Conservation (phyloP, 2,329 filamentous ascomycete species). For the Colletotrichum paranaense region DNA sequence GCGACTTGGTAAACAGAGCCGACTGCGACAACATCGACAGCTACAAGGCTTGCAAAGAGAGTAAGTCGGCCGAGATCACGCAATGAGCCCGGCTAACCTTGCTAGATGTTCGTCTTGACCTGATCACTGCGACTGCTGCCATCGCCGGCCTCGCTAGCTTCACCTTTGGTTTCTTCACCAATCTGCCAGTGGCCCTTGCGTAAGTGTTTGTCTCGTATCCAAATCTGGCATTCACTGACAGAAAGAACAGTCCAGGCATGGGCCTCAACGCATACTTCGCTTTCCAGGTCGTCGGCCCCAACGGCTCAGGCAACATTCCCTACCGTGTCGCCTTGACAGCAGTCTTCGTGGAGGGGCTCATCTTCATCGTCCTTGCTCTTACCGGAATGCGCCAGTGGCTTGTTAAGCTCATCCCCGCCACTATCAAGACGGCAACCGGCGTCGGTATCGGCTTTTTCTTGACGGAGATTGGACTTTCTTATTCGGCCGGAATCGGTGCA, state of each 20-base stretch:
- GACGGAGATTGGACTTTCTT: constrained; percentile 75
- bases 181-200: constrained; percentile 82
- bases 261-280: constrained; percentile 76
- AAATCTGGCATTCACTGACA: constrained; percentile 20
- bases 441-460: constrained; percentile 75
- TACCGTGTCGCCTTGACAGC: constrained; percentile 72
- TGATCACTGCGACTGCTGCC: constrained; percentile 87
- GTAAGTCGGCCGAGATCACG: constrained; percentile 43
- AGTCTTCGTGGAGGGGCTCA: constrained; percentile 73
- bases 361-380: constrained; percentile 72
- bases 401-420: constrained; percentile 72
- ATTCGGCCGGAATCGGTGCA: constrained; percentile 84
- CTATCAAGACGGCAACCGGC: constrained; percentile 73
- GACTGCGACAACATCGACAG: constrained; percentile 60
- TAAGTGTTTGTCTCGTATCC: constrained; percentile 53
- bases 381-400: constrained; percentile 81
- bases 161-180: constrained; percentile 83
- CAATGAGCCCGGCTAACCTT: constrained; percentile 9
- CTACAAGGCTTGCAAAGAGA: constrained; percentile 60
- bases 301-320: constrained; percentile 66
- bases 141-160: constrained; percentile 81
- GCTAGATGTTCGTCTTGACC: constrained; percentile 75
- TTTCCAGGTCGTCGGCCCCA: constrained; percentile 73
- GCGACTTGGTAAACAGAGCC: constrained; percentile 56
- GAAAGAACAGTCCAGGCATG: constrained; percentile 68